Conservation (phyloP, 306 rosid genomes). For the Acacia crassicarpa region DNA sequence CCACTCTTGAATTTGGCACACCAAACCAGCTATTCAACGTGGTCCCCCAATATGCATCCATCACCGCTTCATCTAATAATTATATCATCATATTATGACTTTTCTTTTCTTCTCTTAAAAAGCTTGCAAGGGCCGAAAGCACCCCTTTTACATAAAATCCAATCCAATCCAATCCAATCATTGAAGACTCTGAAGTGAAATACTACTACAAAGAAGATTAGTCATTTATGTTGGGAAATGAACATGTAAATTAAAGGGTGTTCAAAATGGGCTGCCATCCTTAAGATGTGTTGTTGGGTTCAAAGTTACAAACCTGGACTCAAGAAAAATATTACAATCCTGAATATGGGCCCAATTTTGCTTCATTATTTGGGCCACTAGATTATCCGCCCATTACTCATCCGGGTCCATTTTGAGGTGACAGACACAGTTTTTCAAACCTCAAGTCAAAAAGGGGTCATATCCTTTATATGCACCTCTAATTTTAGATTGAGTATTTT, state of each 20-base stretch:
- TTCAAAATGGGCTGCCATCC: not conserved
- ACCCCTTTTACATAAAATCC: not conserved
- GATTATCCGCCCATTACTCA: too few species aligned
- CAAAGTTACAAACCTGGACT: not conserved
- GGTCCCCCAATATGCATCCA: not conserved
- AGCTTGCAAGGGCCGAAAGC: not conserved
- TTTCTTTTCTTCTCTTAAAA: not conserved
- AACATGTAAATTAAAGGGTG: not conserved
- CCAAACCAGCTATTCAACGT: not conserved
- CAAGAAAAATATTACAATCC: not conserved
- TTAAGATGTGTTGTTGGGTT: not conserved
- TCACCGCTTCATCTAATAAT: not conserved
- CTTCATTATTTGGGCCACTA: not conserved
- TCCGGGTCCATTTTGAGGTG: not conserved
- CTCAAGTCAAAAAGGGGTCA: too few species aligned
- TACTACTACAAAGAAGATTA: too few species aligned
- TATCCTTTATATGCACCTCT: too few species aligned
- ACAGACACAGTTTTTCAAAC: too few species aligned
- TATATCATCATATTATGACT: not conserved
- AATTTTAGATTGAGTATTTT: too few species aligned
- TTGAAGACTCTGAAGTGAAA: too few species aligned
- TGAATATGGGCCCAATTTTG: not conserved
- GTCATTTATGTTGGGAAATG: too few species aligned
- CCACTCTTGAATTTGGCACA: constrained; percentile 1
- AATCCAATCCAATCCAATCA: not conserved